These are phyloP conservation scores for Friedmanniomyces simplex DNA, from an alignment of 495 filamentous ascomycete genomes.

Conservation along the genomic window DNA sequence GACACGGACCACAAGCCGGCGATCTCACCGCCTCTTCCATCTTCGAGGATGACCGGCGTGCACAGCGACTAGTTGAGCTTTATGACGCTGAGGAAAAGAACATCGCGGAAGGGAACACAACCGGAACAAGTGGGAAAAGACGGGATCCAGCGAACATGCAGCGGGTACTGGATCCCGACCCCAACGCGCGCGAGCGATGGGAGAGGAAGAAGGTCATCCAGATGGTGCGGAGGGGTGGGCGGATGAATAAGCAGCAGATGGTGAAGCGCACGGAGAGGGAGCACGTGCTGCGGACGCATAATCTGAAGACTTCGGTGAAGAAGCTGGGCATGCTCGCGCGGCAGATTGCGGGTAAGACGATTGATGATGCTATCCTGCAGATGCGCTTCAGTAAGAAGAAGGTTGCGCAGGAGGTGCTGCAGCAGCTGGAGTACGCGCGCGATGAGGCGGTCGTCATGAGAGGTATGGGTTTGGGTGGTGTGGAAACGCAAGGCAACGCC, in stretches of 20 bases:
- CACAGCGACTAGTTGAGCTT: conserved; percentile 1
- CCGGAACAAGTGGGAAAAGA: neutral
- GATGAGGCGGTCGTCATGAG: conserved; percentile 64
- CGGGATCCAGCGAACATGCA: conserved; percentile 43
- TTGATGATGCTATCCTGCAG: conserved; percentile 87
- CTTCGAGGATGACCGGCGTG: conserved; percentile 39
- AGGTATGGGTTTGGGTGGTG: conserved; percentile 71
- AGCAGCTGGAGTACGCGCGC: conserved; percentile 65
- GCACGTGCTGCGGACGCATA: conserved; percentile 49
- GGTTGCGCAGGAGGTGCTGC: conserved; percentile 66
- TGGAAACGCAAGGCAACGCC: conserved; percentile 6
- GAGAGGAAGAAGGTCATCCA: conserved; percentile 72
- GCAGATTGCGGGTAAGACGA: conserved; percentile 81
- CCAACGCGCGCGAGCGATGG: conserved; percentile 55
- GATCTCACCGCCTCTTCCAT: conserved; percentile 44
- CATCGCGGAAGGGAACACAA: neutral
- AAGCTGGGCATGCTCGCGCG: conserved; percentile 73
- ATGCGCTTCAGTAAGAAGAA: conserved; percentile 96
- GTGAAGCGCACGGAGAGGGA: conserved; percentile 67
- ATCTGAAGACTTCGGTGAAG: conserved; percentile 72
- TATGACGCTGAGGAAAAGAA: conserved; percentile 10
- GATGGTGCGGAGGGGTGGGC: conserved; percentile 54
- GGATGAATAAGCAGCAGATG: conserved; percentile 49
- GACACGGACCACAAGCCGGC: conserved; percentile 26
- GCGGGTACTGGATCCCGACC: conserved; percentile 57